Base-by-base conservation (phyloP, 768 basidiomycete species). In the Tremella yokohamensis region DNA sequence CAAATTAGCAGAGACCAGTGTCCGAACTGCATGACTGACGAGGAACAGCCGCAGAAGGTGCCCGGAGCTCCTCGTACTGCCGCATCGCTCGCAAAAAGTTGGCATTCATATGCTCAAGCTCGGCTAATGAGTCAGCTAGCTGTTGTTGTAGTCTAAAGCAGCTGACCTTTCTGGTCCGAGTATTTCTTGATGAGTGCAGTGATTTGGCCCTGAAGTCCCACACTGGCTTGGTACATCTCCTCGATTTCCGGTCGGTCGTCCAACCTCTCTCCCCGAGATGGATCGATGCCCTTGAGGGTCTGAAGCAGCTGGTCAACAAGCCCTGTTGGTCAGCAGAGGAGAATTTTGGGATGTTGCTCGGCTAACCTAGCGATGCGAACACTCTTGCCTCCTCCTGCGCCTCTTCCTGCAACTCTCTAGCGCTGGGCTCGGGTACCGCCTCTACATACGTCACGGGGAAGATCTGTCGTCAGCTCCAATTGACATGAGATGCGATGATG, bases 161-260 rank as follows among this genome's bases (percentile, higher is more conserved):
- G 12, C 77, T 53, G 54, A 83, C 81, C 83, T 78, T 91, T 82
- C 79, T 97, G 96, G 80, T 94, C 91, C 66, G 87, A 91, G 72
- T 97, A 97, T 79, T 92, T 96, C 74, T 96, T 91, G 62, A 97
- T 96, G 54, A 98, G 78, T 70, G 92, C 91, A 61, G 96, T 92
- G 62, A 98, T 94, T 81, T 91, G 93, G 7, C 92, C 92, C 45
- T 93, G 82, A 40, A 96, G 77, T 2, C 86, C 82, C 86, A 98
- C 92, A 68, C 87, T 87, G 20, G 85, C 84, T 42, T 91, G 84
- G 77, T 98, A 97, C 51, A 97, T 75, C 75, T 96, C 91, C 82
- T 85, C 84, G 50, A 96, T 86, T 70, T 94, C 92, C 62, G 93
- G 90, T 60, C 90, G 86, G 69, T 96, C 91, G 0, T 90, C 90